Evolutionary conservation across 1,284 basidiomycete species (phyloP).

Genomic region (Exobasidium rhododendri): DNA sequence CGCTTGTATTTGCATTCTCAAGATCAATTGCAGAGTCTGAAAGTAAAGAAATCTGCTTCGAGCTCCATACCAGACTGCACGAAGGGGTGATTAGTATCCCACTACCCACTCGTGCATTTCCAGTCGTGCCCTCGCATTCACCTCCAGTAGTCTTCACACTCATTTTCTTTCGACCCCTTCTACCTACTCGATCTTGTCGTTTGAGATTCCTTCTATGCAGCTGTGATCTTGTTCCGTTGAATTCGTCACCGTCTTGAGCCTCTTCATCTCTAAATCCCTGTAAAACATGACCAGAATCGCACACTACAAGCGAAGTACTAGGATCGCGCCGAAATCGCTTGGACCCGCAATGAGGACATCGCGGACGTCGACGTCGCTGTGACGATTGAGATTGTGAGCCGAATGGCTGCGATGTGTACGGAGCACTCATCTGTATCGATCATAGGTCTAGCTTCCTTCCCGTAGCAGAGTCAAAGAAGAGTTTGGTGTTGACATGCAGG

Average conservation of each 20-base stretch:
- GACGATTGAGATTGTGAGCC: conserved; percentile 4
- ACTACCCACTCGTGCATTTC: no score
- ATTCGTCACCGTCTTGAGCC: conserved; percentile 17
- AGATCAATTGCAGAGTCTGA: conserved; percentile 39
- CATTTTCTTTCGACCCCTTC: not conserved
- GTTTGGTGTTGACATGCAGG: no score
- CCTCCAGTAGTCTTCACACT: not conserved
- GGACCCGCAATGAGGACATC: conserved; percentile 27
- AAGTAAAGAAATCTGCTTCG: conserved; percentile 28
- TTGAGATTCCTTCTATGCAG: not conserved
- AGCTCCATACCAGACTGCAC: conserved; percentile 12
- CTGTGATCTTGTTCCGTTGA: not conserved
- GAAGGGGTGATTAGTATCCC: no score
- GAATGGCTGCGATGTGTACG: not conserved
- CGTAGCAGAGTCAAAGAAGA: no score
- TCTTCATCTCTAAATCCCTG: conserved; percentile 25
- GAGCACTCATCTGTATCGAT: not conserved
- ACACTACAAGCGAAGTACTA: conserved; percentile 23
- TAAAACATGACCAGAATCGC: conserved; percentile 30
- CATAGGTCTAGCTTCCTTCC: no score
- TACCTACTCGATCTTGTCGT: not conserved
- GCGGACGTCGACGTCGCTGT: conserved; percentile 7
- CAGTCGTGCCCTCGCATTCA: no score
- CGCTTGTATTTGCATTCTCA: conserved; percentile 36
- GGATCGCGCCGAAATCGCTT: conserved; percentile 21